Evolutionary conservation across 1,139 yeast genomes (phyloP).

Genomic region (Protomyces inundatus): DNA sequence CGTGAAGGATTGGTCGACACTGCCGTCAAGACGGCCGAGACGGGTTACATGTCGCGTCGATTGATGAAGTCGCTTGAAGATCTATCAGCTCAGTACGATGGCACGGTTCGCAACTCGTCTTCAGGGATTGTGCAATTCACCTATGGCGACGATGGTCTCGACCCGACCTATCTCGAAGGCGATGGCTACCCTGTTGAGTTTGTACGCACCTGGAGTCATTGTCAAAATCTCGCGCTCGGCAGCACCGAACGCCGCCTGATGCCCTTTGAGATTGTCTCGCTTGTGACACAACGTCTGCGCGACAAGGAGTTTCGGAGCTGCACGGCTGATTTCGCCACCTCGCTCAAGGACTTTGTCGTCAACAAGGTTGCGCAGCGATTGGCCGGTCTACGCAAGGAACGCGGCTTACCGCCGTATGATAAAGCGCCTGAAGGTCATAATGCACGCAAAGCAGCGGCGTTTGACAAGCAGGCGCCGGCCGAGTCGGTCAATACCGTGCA

Average conservation of each 20-base stretch:
- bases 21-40: constrained; percentile 97
- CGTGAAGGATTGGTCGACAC: constrained; percentile 99
- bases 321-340: constrained; percentile 56
- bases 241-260: constrained; percentile 39
- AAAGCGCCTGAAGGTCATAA: not conserved
- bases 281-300: constrained; percentile 51
- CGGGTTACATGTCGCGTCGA: constrained; percentile 99
- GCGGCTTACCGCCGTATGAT: constrained; percentile 41
- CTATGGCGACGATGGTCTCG: constrained; percentile 98
- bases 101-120: constrained; percentile 89
- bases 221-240: constrained; percentile 40
- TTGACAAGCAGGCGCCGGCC: constrained; percentile 36
- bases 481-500: constrained; percentile 47
- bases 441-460: not conserved
- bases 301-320: constrained; percentile 59
- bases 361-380: constrained; percentile 52
- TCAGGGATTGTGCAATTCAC: constrained; percentile 96
- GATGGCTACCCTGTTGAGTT: constrained; percentile 96
- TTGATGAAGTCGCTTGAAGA: constrained; percentile 97
- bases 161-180: constrained; percentile 98
- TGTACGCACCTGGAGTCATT: constrained; percentile 87
- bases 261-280: constrained; percentile 63
- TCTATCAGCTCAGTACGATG: constrained; percentile 86
- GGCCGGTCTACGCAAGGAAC: constrained; percentile 53
- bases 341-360: constrained; percentile 73